Evolutionary conservation across 2,329 filamentous ascomycete species (phyloP).

Genomic region (Cryphonectria carpinicola): DNA sequence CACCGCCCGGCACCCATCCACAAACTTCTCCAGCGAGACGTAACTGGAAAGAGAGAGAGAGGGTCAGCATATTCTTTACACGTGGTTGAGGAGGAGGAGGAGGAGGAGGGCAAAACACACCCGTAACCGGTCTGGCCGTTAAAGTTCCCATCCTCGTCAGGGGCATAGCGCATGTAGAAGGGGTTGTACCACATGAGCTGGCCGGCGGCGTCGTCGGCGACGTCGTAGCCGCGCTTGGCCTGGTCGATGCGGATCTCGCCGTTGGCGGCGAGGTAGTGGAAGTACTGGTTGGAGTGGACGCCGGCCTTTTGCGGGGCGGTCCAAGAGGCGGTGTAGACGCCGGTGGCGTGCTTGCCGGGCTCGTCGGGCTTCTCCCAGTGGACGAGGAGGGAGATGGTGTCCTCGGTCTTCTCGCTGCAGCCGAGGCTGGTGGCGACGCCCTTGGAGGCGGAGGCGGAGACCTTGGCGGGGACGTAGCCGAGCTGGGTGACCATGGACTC

Average conservation of each 20-base stretch:
- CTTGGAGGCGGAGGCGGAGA: conserved; percentile 76
- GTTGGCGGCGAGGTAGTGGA: conserved; percentile 85
- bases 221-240: conserved; percentile 91
- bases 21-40: conserved; percentile 93
- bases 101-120: neutral
- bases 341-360: conserved; percentile 74
- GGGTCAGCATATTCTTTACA: neutral
- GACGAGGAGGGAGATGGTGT: conserved; percentile 89
- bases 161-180: conserved; percentile 94
- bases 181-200: conserved; percentile 88
- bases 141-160: conserved; percentile 94
- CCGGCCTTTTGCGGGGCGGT: conserved; percentile 90
- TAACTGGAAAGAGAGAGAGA: conserved; percentile 51
- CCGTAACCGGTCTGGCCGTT: conserved; percentile 89
- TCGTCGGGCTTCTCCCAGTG: conserved; percentile 81
- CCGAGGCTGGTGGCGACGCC: conserved; percentile 80
- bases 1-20: conserved; percentile 80
- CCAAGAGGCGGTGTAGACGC: conserved; percentile 93
- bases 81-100: neutral
- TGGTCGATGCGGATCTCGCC: conserved; percentile 92
- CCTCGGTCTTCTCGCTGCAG: conserved; percentile 81
- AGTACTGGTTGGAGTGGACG: conserved; percentile 97
- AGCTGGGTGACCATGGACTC: conserved; percentile 82
- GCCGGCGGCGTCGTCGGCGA: conserved; percentile 76
- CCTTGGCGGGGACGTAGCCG: conserved; percentile 76